A percentile compares a stretch with the other conserved stretches of the same genome.
phyloP scores from a whole-genome alignment of 768 basidiomycete genomes.

The Paxillus involutus region DNA sequence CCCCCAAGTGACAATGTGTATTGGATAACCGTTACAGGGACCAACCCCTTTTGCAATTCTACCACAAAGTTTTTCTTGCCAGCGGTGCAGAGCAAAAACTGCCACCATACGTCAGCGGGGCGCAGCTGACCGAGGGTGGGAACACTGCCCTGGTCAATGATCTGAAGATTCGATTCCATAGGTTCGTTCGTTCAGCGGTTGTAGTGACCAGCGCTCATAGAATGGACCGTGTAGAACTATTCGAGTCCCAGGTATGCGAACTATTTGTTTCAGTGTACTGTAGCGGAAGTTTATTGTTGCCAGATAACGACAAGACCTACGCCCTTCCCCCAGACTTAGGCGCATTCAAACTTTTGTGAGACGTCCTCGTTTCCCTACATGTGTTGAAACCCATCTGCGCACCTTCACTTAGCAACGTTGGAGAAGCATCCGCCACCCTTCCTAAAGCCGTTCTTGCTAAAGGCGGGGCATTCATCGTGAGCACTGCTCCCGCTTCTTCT shows the following conservation, averaged over 20 bases:
- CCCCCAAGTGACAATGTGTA: neutral
- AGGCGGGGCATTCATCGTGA: slow-evolving; percentile 27
- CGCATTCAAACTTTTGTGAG: slow-evolving; percentile 21
- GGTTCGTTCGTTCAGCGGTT: neutral
- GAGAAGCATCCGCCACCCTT: slow-evolving; percentile 8
- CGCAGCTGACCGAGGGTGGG: neutral
- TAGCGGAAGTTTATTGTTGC: neutral
- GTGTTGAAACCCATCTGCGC: neutral
- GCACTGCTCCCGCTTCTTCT: neutral
- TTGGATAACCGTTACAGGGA: neutral
- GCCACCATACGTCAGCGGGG: neutral
- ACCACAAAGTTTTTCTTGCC: neutral
- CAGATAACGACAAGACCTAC: neutral
- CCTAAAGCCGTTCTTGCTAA: slow-evolving; percentile 18
- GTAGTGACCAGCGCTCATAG: neutral
- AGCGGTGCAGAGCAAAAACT: neutral
- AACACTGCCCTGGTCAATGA: neutral
- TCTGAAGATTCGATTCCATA: neutral
- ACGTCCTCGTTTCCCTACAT: neutral
- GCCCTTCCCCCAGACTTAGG: slow-evolving; percentile 26
- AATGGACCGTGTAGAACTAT: neutral
- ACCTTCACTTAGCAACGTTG: slow-evolving; percentile 15
- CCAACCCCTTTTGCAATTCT: neutral
- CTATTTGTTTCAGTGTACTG: neutral
- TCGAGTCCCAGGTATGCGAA: neutral